Conservation (phyloP, 1,139 yeast species). For the Pneumocystis carinii region DNA sequence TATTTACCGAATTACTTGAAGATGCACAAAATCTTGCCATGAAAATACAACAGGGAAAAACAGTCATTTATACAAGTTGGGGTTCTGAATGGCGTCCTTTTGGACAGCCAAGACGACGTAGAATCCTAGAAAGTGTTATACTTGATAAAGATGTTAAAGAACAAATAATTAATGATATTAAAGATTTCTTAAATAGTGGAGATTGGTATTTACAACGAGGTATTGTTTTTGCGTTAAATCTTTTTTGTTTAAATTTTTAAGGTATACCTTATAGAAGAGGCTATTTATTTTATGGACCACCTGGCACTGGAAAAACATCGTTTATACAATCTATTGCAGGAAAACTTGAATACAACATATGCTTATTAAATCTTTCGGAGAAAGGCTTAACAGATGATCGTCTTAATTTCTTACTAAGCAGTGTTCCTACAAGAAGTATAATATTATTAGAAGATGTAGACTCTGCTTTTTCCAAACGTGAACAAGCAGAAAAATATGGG, state of each 20-base stretch:
- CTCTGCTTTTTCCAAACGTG: slow-evolving; percentile 81
- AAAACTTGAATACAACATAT: slow-evolving; percentile 85
- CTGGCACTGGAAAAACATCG: slow-evolving; percentile 94
- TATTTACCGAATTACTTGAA: slow-evolving; percentile 55
- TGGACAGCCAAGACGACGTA: slow-evolving; percentile 85
- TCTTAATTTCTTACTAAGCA: slow-evolving; percentile 86
- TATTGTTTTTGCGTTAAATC: slow-evolving; percentile 26
- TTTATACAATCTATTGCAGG: slow-evolving; percentile 95
- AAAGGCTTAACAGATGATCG: slow-evolving; percentile 87
- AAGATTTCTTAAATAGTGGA: slow-evolving; percentile 64
- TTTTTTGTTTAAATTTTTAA: background rate
- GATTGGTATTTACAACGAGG: slow-evolving; percentile 93
- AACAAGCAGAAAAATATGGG: slow-evolving; percentile 51
- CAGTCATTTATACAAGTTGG: slow-evolving; percentile 86
- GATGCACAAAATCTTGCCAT: slow-evolving; percentile 81
- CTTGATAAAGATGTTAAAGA: slow-evolving; percentile 64
- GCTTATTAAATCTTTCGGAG: slow-evolving; percentile 80
- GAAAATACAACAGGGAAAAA: slow-evolving; percentile 77
- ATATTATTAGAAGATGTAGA: slow-evolving; percentile 82
- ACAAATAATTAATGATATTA: slow-evolving; percentile 50
- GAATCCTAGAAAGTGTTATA: slow-evolving; percentile 73
- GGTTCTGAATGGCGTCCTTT: slow-evolving; percentile 99
- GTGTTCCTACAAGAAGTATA: slow-evolving; percentile 79
- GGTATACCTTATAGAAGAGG: slow-evolving; percentile 76
- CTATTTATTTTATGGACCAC: slow-evolving; percentile 87